These are phyloP conservation scores for Globisporangium ultimum DNA, from an alignment of 352 stramenopile genomes.

Conservation along the genomic window DNA sequence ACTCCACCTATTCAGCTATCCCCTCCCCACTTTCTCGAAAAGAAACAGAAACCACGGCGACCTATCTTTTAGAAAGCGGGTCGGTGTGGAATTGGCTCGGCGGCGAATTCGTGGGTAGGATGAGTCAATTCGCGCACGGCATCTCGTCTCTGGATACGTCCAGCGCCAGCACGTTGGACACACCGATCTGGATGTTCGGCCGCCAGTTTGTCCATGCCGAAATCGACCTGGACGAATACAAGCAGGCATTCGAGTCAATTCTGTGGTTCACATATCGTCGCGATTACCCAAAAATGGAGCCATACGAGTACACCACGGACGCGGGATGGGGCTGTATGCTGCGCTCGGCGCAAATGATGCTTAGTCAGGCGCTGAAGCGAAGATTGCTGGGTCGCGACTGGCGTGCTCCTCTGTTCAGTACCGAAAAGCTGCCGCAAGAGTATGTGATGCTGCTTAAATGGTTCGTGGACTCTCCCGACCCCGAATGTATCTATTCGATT, in stretches of 20 bases:
- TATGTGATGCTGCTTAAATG: conserved; percentile 71
- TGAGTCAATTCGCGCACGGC: conserved; percentile 82
- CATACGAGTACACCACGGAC: conserved; percentile 89
- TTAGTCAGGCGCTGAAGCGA: conserved; percentile 87
- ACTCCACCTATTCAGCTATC: background rate
- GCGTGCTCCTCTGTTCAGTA: conserved; percentile 30
- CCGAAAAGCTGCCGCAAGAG: conserved; percentile 29
- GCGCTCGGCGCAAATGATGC: conserved; percentile 93
- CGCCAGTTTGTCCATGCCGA: conserved; percentile 31
- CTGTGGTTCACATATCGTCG: conserved; percentile 91
- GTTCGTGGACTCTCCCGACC: conserved; percentile 82
- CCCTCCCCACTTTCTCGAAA: background rate
- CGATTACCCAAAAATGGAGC: conserved; percentile 83
- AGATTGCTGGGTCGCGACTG: conserved; percentile 61
- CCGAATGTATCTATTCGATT: conserved; percentile 80
- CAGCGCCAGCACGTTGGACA: conserved; percentile 23
- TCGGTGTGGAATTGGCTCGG: conserved; percentile 31
- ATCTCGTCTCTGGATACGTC: conserved; percentile 70
- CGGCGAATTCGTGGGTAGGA: conserved; percentile 43
- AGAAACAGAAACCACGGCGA: conserved; percentile 10
- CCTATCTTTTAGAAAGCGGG: conserved; percentile 16
- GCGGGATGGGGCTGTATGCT: conserved; percentile 97
- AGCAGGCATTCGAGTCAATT: conserved; percentile 55
- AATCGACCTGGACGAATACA: conserved; percentile 47
- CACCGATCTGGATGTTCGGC: conserved; percentile 52